Base-by-base conservation (phyloP, 192 early-diverging fungal species). In the Coemansia sp. region DNA sequence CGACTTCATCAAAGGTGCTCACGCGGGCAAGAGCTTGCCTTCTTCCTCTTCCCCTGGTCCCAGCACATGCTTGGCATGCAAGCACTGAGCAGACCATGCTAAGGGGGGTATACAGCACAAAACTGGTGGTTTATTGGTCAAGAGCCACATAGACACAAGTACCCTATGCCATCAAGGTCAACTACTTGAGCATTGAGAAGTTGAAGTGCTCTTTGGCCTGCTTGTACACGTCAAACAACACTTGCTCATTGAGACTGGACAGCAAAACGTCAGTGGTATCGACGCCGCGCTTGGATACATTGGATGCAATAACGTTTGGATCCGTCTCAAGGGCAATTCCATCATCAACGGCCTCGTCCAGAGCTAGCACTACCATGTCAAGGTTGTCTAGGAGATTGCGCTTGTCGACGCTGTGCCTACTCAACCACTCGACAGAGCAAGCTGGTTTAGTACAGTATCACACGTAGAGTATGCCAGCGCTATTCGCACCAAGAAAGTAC, bases 261-360 rank as follows among this genome's bases (percentile, higher is more conserved):
- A 92, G 77, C 26, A 87, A 87, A 39, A 93, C 86, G 65, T 93
- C 90, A 11, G 87, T 86, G 10, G 85, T 71, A 50, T 91, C 90
- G 38, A 83, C 74, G 56, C 87, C 85, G 59, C 89, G 91, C 79
- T 90, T 90, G 43, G 90, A 91, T 20, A 93, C 91, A 38, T 90
- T 85, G 40, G 84, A 81, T 9, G 88, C 90, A 71, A 93, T 91
- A 3, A 88, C 89, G 56, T 86, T 87, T 6, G 89, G 80, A 53
- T 91, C 90, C 3, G 89, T 91, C 64, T 93, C 91, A 20, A 90
- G 72, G 21, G 87, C 85, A 46, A 93, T 91, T 18, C 91, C 96
- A 65, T 95, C 93, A 74, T 99, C 96, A 28, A 99, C 88, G 36
- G 91, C 89, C 70, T 99, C 96, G 78, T 99, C 96, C 40, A 99